Evolutionary conservation across 179 eudicot species (phyloP), one percentile per base, ranked within the genome.

Genomic region (Corrigiola litoralis): DNA sequence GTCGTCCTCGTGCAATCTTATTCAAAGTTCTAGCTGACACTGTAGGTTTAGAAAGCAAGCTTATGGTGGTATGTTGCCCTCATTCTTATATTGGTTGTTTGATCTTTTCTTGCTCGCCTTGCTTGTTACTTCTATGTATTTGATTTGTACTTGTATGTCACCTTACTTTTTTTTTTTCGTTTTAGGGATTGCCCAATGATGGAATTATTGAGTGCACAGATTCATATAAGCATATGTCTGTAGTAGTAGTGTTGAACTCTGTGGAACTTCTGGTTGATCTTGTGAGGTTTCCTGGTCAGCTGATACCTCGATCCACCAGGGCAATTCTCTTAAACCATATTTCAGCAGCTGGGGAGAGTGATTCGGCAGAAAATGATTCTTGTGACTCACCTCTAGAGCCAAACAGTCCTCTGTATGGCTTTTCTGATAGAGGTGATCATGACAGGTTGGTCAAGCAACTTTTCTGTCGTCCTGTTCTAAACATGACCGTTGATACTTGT

Each of bases 301-400:
- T 95, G 67, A 81, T 92, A 71, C 96, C 97, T 27, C 84, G 79
- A 63, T 88, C 97, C 47, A 80, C 90, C 24, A 95, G 81, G 78
- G 97, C 99, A 51, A 82, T 87, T 41, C 85, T 76, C 70, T 82
- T 88, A 86, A 82, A 92, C 66, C 99, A 92, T 75, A 77, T 88
- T 58, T 84, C 96, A 62, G 92, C 92, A 65, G 92, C 90, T 42
- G 99, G 94, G 66, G 99, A 90, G 78, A 90, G 99, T 78, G 99
- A 94, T 75, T 94, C 99, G 69, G 99, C 97, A 24, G 99, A 95
- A 79, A 92, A 92, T 80, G 99, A 95, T 68, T 95, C 99, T 4
- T 95, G 97, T 82, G 99, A 95, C 83, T 95, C 99, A 52, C 99
- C 99, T 21, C 67, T 95, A 37, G 99, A 92, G 68, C 96, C 99